These are phyloP conservation scores for Cynara cardunculus DNA, from an alignment of 129 eudicot genomes.

Conservation along the genomic window DNA sequence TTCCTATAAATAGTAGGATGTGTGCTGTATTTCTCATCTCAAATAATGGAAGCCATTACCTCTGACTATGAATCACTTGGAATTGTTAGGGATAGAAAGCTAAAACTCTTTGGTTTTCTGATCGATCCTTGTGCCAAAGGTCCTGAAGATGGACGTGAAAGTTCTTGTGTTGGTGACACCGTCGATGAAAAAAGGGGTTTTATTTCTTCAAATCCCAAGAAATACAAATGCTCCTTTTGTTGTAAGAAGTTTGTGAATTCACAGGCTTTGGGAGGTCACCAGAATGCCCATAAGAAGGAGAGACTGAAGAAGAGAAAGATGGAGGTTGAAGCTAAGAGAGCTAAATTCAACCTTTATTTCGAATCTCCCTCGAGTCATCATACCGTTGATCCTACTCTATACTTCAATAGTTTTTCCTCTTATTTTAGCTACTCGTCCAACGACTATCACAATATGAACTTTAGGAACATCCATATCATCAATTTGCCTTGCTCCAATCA, in stretches of 20 bases:
- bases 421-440: constrained; percentile 24
- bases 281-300: constrained; percentile 43
- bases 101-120: constrained; percentile 39
- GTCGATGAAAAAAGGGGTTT: background rate
- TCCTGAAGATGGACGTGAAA: constrained; percentile 1
- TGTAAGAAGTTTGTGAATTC: constrained; percentile 35
- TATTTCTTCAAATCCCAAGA: constrained; percentile 12
- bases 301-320: constrained; percentile 30
- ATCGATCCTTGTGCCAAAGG: constrained; percentile 26
- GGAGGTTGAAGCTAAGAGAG: constrained; percentile 34
- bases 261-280: constrained; percentile 43
- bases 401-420: constrained; percentile 21
- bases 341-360: constrained; percentile 28
- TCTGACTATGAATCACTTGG: constrained; percentile 21
- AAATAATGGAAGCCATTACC: constrained; percentile 24
- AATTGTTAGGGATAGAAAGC: constrained; percentile 19
- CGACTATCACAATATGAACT: constrained; percentile 20
- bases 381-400: constrained; percentile 15
- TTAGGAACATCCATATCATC: constrained; percentile 12
- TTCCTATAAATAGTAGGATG: constrained; percentile 30
- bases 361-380: constrained; percentile 13
- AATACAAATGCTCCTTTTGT: constrained; percentile 34
- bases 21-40: constrained; percentile 5
- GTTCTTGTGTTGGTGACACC: constrained; percentile 1
- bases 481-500: constrained; percentile 21